Conservation (phyloP, 495 filamentous ascomycete species). For the Aspergillus carlsbadensis region DNA sequence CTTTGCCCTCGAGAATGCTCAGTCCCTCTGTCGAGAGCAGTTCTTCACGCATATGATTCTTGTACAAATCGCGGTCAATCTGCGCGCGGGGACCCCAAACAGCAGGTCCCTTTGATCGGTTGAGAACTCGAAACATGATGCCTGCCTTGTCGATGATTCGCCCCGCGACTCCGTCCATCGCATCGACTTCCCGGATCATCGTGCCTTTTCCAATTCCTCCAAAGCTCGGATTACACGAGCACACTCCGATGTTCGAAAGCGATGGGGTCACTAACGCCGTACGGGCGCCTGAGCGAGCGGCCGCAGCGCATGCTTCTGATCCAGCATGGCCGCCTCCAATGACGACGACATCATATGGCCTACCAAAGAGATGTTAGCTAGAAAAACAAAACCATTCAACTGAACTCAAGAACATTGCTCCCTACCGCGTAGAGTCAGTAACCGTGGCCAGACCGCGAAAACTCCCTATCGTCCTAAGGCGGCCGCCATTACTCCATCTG, state of each 20-base stretch:
- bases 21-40: conserved; percentile 72
- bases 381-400: background rate
- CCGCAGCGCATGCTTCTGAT: conserved; percentile 89
- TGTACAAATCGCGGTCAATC: conserved; percentile 90
- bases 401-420: background rate
- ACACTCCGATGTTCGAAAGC: conserved; percentile 85
- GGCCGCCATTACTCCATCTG: conserved; percentile 31
- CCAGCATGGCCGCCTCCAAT: conserved; percentile 97
- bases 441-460: conserved; percentile 48
- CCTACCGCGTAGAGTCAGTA: conserved; percentile 43
- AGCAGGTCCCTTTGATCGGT: conserved; percentile 85
- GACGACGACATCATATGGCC: conserved; percentile 88
- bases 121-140: conserved; percentile 85
- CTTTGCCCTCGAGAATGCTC: conserved; percentile 78
- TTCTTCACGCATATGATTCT: conserved; percentile 89
- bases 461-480: conserved; percentile 20
- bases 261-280: conserved; percentile 89
- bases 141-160: conserved; percentile 92
- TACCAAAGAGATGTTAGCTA: conserved; percentile 24
- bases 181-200: conserved; percentile 94
- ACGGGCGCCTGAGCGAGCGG: conserved; percentile 83
- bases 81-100: conserved; percentile 97
- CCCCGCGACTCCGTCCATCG: conserved; percentile 86
- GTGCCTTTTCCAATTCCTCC: conserved; percentile 99
- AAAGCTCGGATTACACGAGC: conserved; percentile 97